Evolutionary conservation across 73 alveolate species (phyloP), one percentile per base, ranked within the genome.

Genomic region (Blepharisma stoltei): DNA sequence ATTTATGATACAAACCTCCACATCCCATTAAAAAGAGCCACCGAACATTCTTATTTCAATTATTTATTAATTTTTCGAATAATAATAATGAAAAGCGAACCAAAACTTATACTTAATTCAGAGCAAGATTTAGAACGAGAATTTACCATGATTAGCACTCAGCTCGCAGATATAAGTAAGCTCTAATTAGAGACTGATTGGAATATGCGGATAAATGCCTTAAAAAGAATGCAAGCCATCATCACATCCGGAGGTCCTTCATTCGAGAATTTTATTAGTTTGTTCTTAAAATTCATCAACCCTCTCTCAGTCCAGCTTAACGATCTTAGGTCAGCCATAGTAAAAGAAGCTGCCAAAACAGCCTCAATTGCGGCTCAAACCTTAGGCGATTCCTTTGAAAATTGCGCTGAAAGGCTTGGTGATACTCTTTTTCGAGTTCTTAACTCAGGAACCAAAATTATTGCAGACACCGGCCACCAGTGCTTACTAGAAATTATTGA

Each of bases 261-360:
- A 54, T 32, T 77, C 52, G 76, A 54, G 49, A 21, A 27, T 37
- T 82, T 82, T 70, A 9, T 54, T 21, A 50, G 25, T 32, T 54
- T 69, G 6, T 50, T 55, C 21, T 71, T 37, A 46, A 82, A 82
- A 54, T 65, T 77, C 76, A 45, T 47, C 54, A 46, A 44, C n/a
- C 85, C 85, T 4, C 81, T 82, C 7, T 75, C 81, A 46, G 18
- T 32, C 53, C 81, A 82, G 70, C 78, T 82, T 7, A 73, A 54
- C 67, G 89, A 82, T 48, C 82, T 82, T 6, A 55, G 89, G 48
- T 82, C 89, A 6, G 85, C 89, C 6, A 67, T 82, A 7, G 76
- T 81, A 7, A 77, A 77, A 45, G 89, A 77, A 60, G 89, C 89
- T 9, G 78, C 85, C 7, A 54, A 54, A 23, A 77, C 86, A 23